Conservation (phyloP, 202 grass and related monocot species). For the Brachypodium distachyon region DNA sequence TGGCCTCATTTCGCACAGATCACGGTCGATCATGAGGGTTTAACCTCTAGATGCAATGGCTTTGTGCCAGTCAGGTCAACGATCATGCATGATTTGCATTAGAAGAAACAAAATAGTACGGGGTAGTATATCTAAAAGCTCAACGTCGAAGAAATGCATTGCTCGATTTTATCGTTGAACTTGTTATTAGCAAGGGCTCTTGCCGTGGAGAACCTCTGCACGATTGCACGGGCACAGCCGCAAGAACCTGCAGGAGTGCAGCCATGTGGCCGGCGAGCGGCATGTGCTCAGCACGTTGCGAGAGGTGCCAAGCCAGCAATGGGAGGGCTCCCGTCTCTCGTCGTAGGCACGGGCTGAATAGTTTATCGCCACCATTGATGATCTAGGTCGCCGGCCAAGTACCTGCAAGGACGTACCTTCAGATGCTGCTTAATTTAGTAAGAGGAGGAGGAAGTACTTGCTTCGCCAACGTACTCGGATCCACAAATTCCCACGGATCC, state of each 20-base stretch:
- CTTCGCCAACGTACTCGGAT: neutral
- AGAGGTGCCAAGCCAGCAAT: conserved; percentile 30
- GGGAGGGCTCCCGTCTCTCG: neutral
- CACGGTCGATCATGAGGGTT: neutral
- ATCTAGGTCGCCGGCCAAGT: conserved; percentile 14
- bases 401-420: conserved; percentile 49
- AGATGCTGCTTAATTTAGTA: conserved; percentile 21
- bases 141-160: neutral
- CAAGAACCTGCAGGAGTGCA: neutral
- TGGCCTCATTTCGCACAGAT: neutral
- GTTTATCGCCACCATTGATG: conserved; percentile 27
- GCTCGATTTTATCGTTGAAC: too few relatives aligned
- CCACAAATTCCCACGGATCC: conserved; percentile 25
- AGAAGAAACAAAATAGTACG: neutral
- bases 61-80: neutral
- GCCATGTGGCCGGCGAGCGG: conserved; percentile 15
- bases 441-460: neutral
- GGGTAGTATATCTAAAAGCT: too few relatives aligned
- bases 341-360: conserved; percentile 11
- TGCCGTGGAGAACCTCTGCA: neutral
- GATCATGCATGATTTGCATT: neutral
- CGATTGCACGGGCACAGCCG: neutral
- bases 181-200: neutral
- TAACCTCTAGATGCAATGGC: neutral
- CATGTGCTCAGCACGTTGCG: conserved; percentile 40